A percentile compares a stretch with the other conserved stretches of the same genome.
These are phyloP conservation scores for Dioscorea cayenensis DNA, from an alignment of 116 monocot genomes.

Conservation along the genomic window DNA sequence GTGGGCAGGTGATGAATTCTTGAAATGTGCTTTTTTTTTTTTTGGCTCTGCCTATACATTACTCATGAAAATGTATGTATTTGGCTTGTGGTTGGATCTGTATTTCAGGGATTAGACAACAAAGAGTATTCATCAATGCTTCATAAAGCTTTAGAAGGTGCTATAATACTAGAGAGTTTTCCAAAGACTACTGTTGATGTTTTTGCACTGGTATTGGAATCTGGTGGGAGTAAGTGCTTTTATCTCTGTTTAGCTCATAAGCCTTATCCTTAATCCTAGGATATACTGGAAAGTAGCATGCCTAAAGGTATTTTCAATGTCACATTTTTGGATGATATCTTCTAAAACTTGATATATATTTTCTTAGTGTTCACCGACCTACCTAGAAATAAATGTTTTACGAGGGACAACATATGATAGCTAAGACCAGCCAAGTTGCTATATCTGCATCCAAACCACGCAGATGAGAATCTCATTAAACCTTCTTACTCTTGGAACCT, in stretches of 20 bases:
- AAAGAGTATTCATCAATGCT: slow-evolving; percentile 81
- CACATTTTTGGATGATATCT: too few species aligned
- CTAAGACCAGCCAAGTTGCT: too few species aligned
- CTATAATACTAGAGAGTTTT: slow-evolving; percentile 72
- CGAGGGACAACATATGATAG: too few species aligned
- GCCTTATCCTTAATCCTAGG: background rate
- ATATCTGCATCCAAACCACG: too few species aligned
- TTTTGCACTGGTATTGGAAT: slow-evolving; percentile 91
- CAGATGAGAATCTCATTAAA: too few species aligned
- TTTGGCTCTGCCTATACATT: background rate
- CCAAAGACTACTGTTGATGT: slow-evolving; percentile 99
- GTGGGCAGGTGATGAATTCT: slow-evolving; percentile 51
- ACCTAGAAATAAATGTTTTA: too few species aligned
- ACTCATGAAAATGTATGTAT: background rate
- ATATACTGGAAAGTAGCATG: too few species aligned
- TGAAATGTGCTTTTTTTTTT: background rate
- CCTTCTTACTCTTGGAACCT: too few species aligned
- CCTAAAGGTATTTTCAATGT: too few species aligned
- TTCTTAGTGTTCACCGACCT: too few species aligned
- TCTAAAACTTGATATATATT: too few species aligned
- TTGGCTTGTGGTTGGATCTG: background rate
- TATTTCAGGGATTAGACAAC: slow-evolving; percentile 59
- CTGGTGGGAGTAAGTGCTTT: slow-evolving; percentile 75
- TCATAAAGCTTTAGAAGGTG: slow-evolving; percentile 94
- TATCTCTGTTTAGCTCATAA: background rate